phyloP scores from a whole-genome alignment of 352 stramenopile species.

The Phytophthora sojae region DNA sequence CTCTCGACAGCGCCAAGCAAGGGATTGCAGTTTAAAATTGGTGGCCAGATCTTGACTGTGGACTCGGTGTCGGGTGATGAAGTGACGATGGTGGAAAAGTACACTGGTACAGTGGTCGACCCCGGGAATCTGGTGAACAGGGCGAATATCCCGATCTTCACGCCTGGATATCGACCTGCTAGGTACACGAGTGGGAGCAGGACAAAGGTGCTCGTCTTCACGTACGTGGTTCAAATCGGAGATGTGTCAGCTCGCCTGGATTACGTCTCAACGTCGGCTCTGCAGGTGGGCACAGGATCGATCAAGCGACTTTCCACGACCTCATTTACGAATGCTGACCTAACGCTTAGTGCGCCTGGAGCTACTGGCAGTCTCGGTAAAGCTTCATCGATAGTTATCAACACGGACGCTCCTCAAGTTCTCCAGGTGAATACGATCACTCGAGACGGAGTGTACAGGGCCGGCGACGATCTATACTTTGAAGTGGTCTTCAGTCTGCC shows the following conservation, averaged over 20 bases:
- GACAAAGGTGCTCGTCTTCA: constrained; percentile 56
- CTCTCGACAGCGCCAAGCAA: constrained; percentile 45
- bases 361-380: constrained; percentile 48
- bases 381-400: constrained; percentile 49
- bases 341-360: constrained; percentile 56
- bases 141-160: constrained; percentile 47
- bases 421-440: constrained; percentile 56
- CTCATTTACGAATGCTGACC: constrained; percentile 56
- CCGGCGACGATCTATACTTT: constrained; percentile 55
- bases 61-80: constrained; percentile 49
- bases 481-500: constrained; percentile 60
- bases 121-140: constrained; percentile 30
- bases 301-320: constrained; percentile 66
- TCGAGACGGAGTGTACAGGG: constrained; percentile 66
- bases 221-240: constrained; percentile 63
- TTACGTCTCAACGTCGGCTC: constrained; percentile 53
- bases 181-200: constrained; percentile 59
- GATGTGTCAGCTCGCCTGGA: constrained; percentile 57
- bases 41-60: constrained; percentile 57
- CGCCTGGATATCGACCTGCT: constrained; percentile 59
- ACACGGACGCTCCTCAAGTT: constrained; percentile 56
- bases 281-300: constrained; percentile 58
- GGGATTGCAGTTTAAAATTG: constrained; percentile 69
- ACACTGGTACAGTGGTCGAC: constrained; percentile 51
- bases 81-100: constrained; percentile 65